phyloP scores from a whole-genome alignment of 2,329 filamentous ascomycete genomes.

The Pyrenophora teres region DNA sequence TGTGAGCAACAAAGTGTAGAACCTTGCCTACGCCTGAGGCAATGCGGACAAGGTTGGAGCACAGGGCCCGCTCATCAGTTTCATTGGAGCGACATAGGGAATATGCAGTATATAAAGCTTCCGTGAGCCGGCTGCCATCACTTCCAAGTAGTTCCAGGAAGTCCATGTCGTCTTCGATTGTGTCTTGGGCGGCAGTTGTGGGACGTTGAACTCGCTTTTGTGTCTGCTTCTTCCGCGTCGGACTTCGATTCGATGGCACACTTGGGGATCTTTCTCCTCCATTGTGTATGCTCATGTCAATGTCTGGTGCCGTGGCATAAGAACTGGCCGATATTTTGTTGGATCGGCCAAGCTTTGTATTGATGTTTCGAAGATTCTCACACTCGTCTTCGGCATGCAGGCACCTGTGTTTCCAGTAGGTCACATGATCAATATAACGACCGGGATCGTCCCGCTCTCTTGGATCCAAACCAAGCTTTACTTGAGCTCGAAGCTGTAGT shows the following conservation, averaged over 20 bases:
- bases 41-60: constrained; percentile 30
- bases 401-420: constrained; percentile 46
- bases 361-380: constrained; percentile 25
- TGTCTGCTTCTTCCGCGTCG: constrained; percentile 23
- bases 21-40: constrained; percentile 32
- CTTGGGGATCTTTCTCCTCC: constrained; percentile 29
- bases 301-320: not conserved
- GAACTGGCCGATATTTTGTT: constrained; percentile 26
- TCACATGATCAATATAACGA: constrained; percentile 47
- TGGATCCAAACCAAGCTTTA: constrained; percentile 29
- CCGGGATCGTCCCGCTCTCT: constrained; percentile 28
- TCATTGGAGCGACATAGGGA: constrained; percentile 28
- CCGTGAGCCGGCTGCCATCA: constrained; percentile 20
- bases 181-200: constrained; percentile 21
- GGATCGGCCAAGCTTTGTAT: constrained; percentile 35
- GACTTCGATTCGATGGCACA: constrained; percentile 9
- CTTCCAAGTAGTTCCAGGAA: constrained; percentile 32
- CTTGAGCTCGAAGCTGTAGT: constrained; percentile 42
- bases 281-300: not conserved
- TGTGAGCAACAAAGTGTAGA: constrained; percentile 26
- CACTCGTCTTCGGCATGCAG: constrained; percentile 30
- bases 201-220: constrained; percentile 14
- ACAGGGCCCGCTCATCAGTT: constrained; percentile 26
- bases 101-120: constrained; percentile 38
- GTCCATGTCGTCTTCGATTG: constrained; percentile 33